phyloP scores from a whole-genome alignment of 371 early-diverging fungal genomes.

The Apophysomyces sp. region DNA sequence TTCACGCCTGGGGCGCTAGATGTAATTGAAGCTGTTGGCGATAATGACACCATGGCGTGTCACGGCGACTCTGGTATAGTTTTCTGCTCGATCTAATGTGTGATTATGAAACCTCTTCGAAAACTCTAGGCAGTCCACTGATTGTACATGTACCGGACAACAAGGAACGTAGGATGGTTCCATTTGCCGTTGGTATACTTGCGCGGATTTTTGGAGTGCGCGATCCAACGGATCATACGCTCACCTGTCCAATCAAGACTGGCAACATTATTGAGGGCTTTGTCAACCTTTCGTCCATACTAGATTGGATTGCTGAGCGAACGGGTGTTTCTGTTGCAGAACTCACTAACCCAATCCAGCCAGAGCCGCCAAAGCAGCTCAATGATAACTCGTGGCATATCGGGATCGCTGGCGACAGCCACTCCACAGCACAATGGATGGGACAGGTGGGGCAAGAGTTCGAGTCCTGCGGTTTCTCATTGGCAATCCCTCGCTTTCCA shows the following conservation, averaged over 20 bases:
- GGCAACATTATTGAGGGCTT: conserved; percentile 12
- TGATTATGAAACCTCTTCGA: background rate
- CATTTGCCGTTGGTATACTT: conserved; percentile 28
- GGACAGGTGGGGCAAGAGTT: background rate
- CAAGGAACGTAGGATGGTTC: conserved; percentile 7
- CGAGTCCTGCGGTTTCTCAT: background rate
- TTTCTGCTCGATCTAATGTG: no score
- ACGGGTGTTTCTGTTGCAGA: conserved; percentile 8
- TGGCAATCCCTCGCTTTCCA: background rate
- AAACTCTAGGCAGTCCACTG: conserved; percentile 13
- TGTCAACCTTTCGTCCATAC: conserved; percentile 10
- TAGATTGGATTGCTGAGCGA: conserved; percentile 13
- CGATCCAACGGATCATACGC: conserved; percentile 17
- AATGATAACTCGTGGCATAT: background rate
- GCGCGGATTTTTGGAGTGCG: conserved; percentile 42
- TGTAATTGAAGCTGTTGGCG: conserved; percentile 23
- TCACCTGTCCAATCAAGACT: conserved; percentile 29
- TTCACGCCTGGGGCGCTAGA: conserved; percentile 12
- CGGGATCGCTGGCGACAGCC: background rate
- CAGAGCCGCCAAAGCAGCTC: background rate
- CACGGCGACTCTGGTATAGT: conserved; percentile 45
- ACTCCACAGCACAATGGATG: background rate
- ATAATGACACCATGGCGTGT: conserved; percentile 26
- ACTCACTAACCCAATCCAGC: conserved; percentile 10
- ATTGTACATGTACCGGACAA: conserved; percentile 9